Evolutionary conservation across 805 yeast species (phyloP).

Genomic region (Suhomyces pyralidae): DNA sequence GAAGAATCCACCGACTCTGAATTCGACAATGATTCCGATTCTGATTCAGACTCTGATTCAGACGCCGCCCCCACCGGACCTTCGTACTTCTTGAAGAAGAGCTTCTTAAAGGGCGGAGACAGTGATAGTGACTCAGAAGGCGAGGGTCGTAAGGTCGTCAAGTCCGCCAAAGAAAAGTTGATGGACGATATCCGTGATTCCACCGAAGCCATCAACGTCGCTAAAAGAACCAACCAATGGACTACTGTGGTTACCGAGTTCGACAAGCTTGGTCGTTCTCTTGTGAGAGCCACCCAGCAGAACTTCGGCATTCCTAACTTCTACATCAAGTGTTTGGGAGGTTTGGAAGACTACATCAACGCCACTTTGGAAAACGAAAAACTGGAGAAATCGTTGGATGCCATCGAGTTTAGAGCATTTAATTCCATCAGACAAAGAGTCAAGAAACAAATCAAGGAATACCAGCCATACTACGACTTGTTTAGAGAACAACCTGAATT

Average conservation of each 20-base stretch:
- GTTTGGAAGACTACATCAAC: constrained; percentile 65
- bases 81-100: constrained; percentile 52
- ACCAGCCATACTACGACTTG: constrained; percentile 53
- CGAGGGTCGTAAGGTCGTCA: constrained; percentile 81
- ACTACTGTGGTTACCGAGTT: constrained; percentile 67
- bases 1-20: constrained; percentile 46
- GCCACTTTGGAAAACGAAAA: constrained; percentile 51
- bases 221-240: constrained; percentile 77
- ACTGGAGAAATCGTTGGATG: constrained; percentile 69
- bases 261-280: constrained; percentile 68
- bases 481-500: constrained; percentile 69
- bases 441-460: constrained; percentile 73
- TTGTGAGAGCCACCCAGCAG: constrained; percentile 73
- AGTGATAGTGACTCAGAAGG: constrained; percentile 52
- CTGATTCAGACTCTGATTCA: constrained; percentile 21
- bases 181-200: constrained; percentile 77
- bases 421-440: constrained; percentile 87
- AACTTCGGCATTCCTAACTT: constrained; percentile 68
- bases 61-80: constrained; percentile 49
- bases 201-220: constrained; percentile 65
- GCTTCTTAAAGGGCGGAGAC: constrained; percentile 43
- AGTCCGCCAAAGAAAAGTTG: constrained; percentile 89
- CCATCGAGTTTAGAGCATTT: constrained; percentile 79
- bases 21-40: constrained; percentile 43
- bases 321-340: constrained; percentile 65